Percentiles rank a stretch among this genome's conserved stretches.
Conservation (phyloP, 345 rosid genomes). For the Populus ilicifolia region DNA sequence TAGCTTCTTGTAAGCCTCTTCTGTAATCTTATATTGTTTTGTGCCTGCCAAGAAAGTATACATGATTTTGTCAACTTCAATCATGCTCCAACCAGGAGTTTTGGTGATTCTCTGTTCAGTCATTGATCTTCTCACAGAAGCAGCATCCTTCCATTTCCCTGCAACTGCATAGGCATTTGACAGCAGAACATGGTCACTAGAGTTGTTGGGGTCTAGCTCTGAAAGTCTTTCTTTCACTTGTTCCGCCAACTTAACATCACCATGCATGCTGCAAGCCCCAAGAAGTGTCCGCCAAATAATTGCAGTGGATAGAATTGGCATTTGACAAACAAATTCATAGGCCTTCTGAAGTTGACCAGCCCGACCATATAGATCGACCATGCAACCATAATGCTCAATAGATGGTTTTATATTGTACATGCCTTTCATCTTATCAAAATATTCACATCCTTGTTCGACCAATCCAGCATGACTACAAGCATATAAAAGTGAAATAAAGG, state of each 20-base stretch:
- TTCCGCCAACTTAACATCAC: constrained; percentile 75
- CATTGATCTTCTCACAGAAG: constrained; percentile 61
- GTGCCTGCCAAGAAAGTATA: constrained; percentile 31
- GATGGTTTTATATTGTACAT: constrained; percentile 56
- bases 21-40: constrained; percentile 20
- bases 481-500: constrained; percentile 72
- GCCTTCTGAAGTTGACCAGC: constrained; percentile 86
- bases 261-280: constrained; percentile 84
- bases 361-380: constrained; percentile 89
- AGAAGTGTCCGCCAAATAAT: constrained; percentile 92
- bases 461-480: constrained; percentile 96
- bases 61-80: constrained; percentile 49
- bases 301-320: constrained; percentile 71
- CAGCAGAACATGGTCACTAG: constrained; percentile 73
- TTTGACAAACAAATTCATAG: constrained; percentile 54
- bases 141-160: constrained; percentile 70
- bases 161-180: constrained; percentile 79
- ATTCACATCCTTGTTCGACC: constrained; percentile 68
- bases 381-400: constrained; percentile 45
- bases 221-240: constrained; percentile 67
- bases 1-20: constrained; percentile 37
- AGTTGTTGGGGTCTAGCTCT: constrained; percentile 68
- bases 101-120: constrained; percentile 55
- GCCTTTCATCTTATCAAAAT: constrained; percentile 57
- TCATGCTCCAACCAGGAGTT: constrained; percentile 74